phyloP scores from a whole-genome alignment of 2,329 filamentous ascomycete genomes.

The Blumeriella jaapii region DNA sequence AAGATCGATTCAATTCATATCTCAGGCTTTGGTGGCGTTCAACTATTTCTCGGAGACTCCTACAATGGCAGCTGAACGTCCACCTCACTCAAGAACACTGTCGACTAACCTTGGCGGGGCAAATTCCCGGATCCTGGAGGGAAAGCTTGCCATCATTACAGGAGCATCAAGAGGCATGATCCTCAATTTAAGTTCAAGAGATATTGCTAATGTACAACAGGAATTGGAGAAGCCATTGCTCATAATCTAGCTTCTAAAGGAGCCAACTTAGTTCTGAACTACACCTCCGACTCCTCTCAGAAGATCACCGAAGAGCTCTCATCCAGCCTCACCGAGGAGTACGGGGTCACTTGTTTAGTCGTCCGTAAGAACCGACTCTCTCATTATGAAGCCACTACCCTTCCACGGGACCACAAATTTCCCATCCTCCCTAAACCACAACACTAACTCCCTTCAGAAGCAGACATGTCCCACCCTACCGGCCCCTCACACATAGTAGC shows the following conservation, averaged over 20 bases:
- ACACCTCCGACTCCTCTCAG: conserved; percentile 50
- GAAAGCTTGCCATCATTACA: conserved; percentile 69
- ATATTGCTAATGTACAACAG: conserved; percentile 31
- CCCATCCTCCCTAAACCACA: not conserved
- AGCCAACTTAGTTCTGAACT: conserved; percentile 51
- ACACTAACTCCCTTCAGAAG: conserved; percentile 31
- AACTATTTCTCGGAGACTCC: too few relatives aligned
- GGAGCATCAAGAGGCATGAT: conserved; percentile 62
- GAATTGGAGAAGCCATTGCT: conserved; percentile 56
- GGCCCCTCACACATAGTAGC: conserved; percentile 49
- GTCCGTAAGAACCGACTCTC: conserved; percentile 31
- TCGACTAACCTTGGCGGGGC: conserved; percentile 13
- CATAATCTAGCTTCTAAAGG: conserved; percentile 62
- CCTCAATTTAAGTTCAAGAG: not conserved
- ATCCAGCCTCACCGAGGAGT: conserved; percentile 38
- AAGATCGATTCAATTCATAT: too few relatives aligned
- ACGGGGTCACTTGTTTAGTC: conserved; percentile 48
- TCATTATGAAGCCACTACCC: not conserved
- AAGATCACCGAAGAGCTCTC: conserved; percentile 42
- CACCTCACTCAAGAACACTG: conserved; percentile 9
- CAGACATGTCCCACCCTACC: conserved; percentile 53
- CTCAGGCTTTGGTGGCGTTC: too few relatives aligned
- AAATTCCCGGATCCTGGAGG: conserved; percentile 39
- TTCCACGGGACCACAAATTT: not conserved
- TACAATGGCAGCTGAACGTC: conserved; percentile 6